These are phyloP conservation scores for Bombardia bombarda DNA, from an alignment of 495 filamentous ascomycete genomes.

Conservation along the genomic window DNA sequence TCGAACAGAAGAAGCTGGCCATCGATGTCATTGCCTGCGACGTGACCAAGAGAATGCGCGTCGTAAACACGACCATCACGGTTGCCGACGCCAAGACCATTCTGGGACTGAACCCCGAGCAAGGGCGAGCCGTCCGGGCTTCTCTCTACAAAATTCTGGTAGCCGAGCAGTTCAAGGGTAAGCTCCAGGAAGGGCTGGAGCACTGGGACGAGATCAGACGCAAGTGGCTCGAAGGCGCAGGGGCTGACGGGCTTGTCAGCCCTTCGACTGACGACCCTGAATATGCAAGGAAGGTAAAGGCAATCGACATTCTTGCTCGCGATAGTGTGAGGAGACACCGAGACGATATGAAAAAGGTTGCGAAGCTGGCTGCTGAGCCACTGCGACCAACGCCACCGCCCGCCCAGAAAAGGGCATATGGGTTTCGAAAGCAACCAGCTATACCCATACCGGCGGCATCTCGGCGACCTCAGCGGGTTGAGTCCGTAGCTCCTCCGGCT, in stretches of 20 bases:
- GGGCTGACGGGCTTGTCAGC: slow-evolving; percentile 49
- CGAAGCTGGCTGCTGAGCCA: not conserved
- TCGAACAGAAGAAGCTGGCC: slow-evolving; percentile 44
- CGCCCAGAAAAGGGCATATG: not conserved
- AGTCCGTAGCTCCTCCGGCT: not conserved
- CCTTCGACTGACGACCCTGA: slow-evolving; percentile 42
- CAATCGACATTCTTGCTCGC: slow-evolving; percentile 59
- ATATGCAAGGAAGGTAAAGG: slow-evolving; percentile 50
- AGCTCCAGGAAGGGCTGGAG: slow-evolving; percentile 60
- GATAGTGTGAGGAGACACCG: slow-evolving; percentile 71
- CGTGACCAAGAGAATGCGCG: slow-evolving; percentile 73
- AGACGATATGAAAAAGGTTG: slow-evolving; percentile 36
- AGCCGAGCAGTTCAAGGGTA: slow-evolving; percentile 64
- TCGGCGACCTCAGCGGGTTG: slow-evolving; percentile 1
- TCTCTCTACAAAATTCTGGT: slow-evolving; percentile 61
- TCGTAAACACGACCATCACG: slow-evolving; percentile 51
- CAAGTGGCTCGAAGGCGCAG: slow-evolving; percentile 55
- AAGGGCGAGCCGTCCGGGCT: slow-evolving; percentile 57
- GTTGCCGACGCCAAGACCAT: slow-evolving; percentile 66
- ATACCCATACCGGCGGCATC: not conserved
- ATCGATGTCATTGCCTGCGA: slow-evolving; percentile 75
- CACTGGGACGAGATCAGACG: slow-evolving; percentile 65
- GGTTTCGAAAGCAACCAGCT: not conserved
- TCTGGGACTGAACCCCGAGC: slow-evolving; percentile 63
- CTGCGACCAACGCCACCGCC: not conserved